Percentiles rank a stretch among this genome's conserved stretches.
These are phyloP conservation scores for Spergularia bocconei DNA, from an alignment of 148 eudicot species.

Conservation along the genomic window DNA sequence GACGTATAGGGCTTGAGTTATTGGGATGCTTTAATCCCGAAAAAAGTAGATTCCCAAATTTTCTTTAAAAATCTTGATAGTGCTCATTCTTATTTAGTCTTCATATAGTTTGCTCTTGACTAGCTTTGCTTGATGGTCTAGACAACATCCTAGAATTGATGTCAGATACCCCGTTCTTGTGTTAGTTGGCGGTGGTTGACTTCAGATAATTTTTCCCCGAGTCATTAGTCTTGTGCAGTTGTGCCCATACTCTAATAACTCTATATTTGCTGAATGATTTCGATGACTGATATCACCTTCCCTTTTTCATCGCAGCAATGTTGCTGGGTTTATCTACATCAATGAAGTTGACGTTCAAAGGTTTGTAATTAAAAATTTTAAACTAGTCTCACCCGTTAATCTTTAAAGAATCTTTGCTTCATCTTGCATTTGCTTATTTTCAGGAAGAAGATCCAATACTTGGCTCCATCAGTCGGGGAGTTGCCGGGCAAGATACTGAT, in stretches of 20 bases:
- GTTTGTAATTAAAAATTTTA: constrained; percentile 32
- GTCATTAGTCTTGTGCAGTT: not conserved
- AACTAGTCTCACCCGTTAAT: not conserved
- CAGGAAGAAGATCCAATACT: constrained; percentile 80
- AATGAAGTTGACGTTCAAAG: constrained; percentile 78
- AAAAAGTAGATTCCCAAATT: no score
- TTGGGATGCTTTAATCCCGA: no score
- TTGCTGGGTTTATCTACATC: constrained; percentile 87
- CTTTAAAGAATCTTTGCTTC: not conserved
- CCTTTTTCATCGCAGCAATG: constrained; percentile 54
- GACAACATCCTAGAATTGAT: no score
- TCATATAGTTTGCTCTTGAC: no score
- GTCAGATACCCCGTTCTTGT: not conserved
- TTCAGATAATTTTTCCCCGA: not conserved
- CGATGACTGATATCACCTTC: not conserved
- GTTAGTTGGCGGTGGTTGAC: not conserved
- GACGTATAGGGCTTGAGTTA: no score
- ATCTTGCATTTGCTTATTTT: constrained; percentile 11
- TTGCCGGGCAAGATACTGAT: constrained; percentile 73
- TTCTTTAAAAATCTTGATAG: no score
- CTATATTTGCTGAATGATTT: not conserved
- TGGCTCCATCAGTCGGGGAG: constrained; percentile 85
- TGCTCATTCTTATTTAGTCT: no score
- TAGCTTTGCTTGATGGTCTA: no score
- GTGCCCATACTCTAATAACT: not conserved